These are phyloP conservation scores for Bassia scoparia DNA, from an alignment of 148 eudicot genomes.

Conservation along the genomic window DNA sequence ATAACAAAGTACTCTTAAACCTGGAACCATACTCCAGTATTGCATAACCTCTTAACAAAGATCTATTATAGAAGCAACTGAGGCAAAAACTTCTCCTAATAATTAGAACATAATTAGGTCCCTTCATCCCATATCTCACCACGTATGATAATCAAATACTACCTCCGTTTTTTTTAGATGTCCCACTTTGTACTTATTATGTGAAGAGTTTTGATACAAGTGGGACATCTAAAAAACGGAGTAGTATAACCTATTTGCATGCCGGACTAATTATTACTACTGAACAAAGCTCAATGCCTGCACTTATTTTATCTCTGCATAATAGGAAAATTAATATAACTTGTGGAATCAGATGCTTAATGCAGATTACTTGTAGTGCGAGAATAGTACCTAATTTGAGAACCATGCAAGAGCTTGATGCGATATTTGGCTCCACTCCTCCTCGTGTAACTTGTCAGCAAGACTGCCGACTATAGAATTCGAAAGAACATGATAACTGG, in stretches of 20 bases:
- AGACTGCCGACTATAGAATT: constrained; percentile 63
- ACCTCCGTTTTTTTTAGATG: too few species aligned
- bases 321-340: not conserved
- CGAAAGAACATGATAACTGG: constrained; percentile 89
- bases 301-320: not conserved
- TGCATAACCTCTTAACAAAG: too few species aligned
- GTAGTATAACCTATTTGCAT: not conserved
- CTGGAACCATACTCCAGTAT: too few species aligned
- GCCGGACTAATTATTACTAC: too few species aligned
- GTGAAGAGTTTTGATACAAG: too few species aligned
- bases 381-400: constrained; percentile 50
- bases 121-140: not conserved
- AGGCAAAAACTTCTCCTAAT: too few species aligned
- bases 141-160: too few species aligned
- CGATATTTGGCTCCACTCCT: constrained; percentile 71
- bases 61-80: too few species aligned
- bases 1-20: too few species aligned
- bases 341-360: not conserved
- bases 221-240: too few species aligned
- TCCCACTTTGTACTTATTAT: too few species aligned
- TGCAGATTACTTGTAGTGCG: not conserved
- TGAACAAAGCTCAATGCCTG: not conserved
- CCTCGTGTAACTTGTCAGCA: constrained; percentile 74
- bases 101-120: not conserved
- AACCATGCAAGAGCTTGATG: constrained; percentile 51